phyloP scores from a whole-genome alignment of 2,329 filamentous ascomycete species.

The Malbranchea zuffiana region DNA sequence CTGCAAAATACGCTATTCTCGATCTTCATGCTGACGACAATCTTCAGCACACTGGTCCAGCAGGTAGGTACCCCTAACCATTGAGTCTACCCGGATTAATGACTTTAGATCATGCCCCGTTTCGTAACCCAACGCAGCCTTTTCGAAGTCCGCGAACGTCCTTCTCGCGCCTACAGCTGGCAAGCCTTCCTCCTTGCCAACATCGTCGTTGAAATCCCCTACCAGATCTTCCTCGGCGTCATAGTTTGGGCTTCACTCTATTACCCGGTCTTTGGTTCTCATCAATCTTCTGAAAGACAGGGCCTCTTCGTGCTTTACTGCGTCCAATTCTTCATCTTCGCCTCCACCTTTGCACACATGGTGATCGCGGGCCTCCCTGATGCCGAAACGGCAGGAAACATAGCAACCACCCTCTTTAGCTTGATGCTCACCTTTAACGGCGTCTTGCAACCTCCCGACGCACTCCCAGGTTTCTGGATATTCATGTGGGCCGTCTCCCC shows the following conservation, averaged over 20 bases:
- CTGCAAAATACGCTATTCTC: slow-evolving; percentile 79
- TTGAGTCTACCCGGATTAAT: slow-evolving; percentile 33
- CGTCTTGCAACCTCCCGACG: slow-evolving; percentile 54
- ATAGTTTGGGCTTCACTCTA: slow-evolving; percentile 75
- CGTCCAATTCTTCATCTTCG: slow-evolving; percentile 65
- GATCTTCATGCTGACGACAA: slow-evolving; percentile 62
- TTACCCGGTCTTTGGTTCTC: slow-evolving; percentile 59
- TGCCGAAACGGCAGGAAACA: slow-evolving; percentile 63
- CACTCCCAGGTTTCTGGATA: slow-evolving; percentile 65
- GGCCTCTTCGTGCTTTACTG: slow-evolving; percentile 70
- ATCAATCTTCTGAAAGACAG: slow-evolving; percentile 56
- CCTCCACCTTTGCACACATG: slow-evolving; percentile 69
- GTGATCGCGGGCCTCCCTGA: slow-evolving; percentile 64
- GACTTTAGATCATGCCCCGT: slow-evolving; percentile 54
- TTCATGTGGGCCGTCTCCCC: slow-evolving; percentile 77
- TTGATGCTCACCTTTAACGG: slow-evolving; percentile 62
- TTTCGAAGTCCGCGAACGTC: slow-evolving; percentile 76
- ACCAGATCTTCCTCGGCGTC: slow-evolving; percentile 63
- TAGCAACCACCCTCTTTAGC: slow-evolving; percentile 64
- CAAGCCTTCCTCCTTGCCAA: slow-evolving; percentile 74
- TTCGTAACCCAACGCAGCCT: slow-evolving; percentile 72
- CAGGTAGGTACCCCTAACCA: slow-evolving; percentile 48
- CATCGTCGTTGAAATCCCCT: slow-evolving; percentile 75
- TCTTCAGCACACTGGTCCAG: slow-evolving; percentile 46
- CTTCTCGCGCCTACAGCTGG: slow-evolving; percentile 77